Percentiles rank a stretch among this genome's conserved stretches.
These are phyloP conservation scores for Lycium ferocissimum DNA, from an alignment of 257 asterid species.

Conservation along the genomic window DNA sequence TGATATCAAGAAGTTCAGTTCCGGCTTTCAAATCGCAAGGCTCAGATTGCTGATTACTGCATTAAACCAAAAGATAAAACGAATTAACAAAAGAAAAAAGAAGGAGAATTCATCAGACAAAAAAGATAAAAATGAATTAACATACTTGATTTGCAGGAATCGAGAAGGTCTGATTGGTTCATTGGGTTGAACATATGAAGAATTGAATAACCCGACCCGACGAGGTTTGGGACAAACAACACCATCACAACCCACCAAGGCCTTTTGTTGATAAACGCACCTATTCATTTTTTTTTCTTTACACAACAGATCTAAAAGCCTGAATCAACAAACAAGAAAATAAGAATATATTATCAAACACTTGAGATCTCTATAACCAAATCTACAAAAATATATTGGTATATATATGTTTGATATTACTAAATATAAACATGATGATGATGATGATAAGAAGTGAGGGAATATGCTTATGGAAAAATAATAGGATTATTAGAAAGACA, in stretches of 20 bases:
- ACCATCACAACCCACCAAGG: constrained; percentile 21
- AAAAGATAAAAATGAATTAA: background rate
- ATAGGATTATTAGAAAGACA: background rate
- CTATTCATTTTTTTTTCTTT: background rate
- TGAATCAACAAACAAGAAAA: background rate
- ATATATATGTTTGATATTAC: background rate
- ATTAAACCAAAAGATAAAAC: background rate
- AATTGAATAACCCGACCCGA: background rate
- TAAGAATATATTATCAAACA: background rate
- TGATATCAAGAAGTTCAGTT: constrained; percentile 28
- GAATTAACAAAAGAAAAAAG: background rate
- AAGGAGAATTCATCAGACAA: background rate
- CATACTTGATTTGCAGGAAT: constrained; percentile 23
- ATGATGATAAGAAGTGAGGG: background rate
- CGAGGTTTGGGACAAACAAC: constrained; percentile 35
- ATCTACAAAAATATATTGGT: background rate
- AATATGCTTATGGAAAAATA: constrained; percentile 17
- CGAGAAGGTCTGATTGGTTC: constrained; percentile 1
- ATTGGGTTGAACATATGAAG: background rate
- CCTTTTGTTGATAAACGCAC: constrained; percentile 1
- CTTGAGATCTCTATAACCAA: background rate
- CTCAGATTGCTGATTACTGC: background rate
- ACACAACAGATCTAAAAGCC: constrained; percentile 17
- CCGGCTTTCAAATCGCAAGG: constrained; percentile 25
- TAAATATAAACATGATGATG: background rate